A percentile compares a stretch with the other conserved stretches of the same genome.
phyloP scores from a whole-genome alignment of 768 basidiomycete species.

The Termitomyces sp. region DNA sequence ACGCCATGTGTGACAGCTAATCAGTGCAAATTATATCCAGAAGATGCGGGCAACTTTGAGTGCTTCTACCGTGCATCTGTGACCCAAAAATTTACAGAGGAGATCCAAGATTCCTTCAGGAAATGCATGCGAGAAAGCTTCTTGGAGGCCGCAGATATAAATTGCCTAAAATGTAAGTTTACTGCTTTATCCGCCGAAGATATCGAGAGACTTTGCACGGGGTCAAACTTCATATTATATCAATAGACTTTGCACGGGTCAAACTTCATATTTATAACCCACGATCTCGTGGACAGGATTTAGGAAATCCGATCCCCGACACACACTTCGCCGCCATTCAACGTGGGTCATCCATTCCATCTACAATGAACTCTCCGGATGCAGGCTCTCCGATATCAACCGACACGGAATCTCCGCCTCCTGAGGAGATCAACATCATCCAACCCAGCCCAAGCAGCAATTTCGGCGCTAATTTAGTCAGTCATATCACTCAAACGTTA shows the following conservation, averaged over 20 bases:
- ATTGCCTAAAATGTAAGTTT: neutral
- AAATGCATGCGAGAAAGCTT: neutral
- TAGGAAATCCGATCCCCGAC: too few species aligned
- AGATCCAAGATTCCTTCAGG: neutral
- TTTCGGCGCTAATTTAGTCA: constrained; percentile 17
- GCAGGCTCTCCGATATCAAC: constrained; percentile 35
- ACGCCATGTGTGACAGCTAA: neutral
- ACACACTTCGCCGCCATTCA: too few species aligned
- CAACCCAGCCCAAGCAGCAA: constrained; percentile 12
- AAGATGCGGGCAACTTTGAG: neutral
- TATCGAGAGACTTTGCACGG: too few species aligned
- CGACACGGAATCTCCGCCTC: constrained; percentile 36
- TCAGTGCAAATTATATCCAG: neutral
- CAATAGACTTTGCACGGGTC: too few species aligned
- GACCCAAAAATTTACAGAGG: neutral
- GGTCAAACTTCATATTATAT: too few species aligned
- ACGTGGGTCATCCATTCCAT: neutral
- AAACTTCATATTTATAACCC: too few species aligned
- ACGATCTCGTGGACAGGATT: too few species aligned
- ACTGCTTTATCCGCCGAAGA: too few species aligned
- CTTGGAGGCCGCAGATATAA: neutral
- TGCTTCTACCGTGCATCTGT: neutral
- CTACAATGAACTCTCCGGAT: constrained; percentile 36
- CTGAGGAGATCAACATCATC: constrained; percentile 28
- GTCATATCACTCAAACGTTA: constrained; percentile 28